Conservation (phyloP, 345 rosid genomes). For the Durio zibethinus region DNA sequence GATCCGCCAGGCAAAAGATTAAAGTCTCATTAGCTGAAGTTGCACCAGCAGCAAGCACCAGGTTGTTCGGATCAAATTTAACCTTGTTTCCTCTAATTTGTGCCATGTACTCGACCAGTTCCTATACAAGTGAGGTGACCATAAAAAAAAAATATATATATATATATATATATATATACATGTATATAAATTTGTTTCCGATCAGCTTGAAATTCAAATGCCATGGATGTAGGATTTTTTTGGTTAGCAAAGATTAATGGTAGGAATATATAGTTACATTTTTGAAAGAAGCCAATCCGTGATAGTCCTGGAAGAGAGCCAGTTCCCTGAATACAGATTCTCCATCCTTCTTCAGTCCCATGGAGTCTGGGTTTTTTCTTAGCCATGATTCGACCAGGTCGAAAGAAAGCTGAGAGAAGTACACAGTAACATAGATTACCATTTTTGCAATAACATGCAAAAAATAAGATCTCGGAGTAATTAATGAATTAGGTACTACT, state of each 20-base stretch:
- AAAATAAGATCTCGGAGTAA: background rate
- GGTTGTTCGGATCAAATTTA: slow-evolving; percentile 54
- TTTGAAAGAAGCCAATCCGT: slow-evolving; percentile 72
- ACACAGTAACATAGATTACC: background rate
- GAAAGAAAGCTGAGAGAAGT: slow-evolving; percentile 55
- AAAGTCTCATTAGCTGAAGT: slow-evolving; percentile 90
- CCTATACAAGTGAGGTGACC: slow-evolving; percentile 32
- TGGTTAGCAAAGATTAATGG: background rate
- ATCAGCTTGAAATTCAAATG: background rate
- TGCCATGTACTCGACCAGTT: slow-evolving; percentile 56
- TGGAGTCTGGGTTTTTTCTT: slow-evolving; percentile 50
- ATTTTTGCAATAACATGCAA: background rate
- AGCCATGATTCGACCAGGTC: slow-evolving; percentile 78
- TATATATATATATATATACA: too few relatives aligned
- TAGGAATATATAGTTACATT: slow-evolving; percentile 35
- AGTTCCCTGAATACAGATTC: slow-evolving; percentile 55
- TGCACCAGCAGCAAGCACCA: slow-evolving; percentile 87
- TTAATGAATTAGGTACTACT: background rate
- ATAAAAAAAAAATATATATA: too few relatives aligned
- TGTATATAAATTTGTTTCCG: background rate
- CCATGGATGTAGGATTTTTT: too few relatives aligned
- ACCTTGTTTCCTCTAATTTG: slow-evolving; percentile 67
- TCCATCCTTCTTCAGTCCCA: slow-evolving; percentile 47
- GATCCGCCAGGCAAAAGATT: slow-evolving; percentile 79
- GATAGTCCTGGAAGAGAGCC: slow-evolving; percentile 93